Evolutionary conservation across 2,329 filamentous ascomycete species (phyloP), one percentile per base, ranked within the genome.

Genomic region (Phaeomoniella chlamydospora): DNA sequence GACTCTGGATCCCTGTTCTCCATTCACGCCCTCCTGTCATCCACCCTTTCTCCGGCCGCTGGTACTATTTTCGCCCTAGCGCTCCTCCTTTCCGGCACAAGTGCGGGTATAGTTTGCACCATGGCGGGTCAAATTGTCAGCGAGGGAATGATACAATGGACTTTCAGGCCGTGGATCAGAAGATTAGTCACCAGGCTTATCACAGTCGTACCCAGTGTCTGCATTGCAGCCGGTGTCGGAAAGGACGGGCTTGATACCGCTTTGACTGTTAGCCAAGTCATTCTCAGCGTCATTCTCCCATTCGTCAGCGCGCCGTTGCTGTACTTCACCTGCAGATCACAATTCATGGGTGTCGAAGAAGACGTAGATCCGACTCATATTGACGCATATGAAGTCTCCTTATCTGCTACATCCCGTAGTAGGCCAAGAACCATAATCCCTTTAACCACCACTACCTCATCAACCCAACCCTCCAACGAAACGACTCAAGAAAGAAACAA

Each of bases 121-220:
- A 90, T 93, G 45, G 73, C 85, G 0, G 85, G 85, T 0, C 85
- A 93, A 54, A 90, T 93, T 77, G 79, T 93, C 15, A 78, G 75
- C 42, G 85, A 92, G 54, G 85, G 85, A 4, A 82, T 85, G 41
- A 55, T 93, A 31, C 73, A 74, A 33, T 86, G 83, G 80, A 73
- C 60, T 4, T 57, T 87, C 18, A 67, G 67, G 41, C 85, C 85
- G 0, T 93, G 85, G 85, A 49, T 87, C 6, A 77, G 85, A 2
- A 70, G 85, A 9, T 67, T 92, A 3, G 57, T 88, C 34, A 92
- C 85, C 0, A 72, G 85, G 16, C 73, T 70, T 34, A 82, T 93
- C 52, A 84, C 79, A 49, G 86, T 93, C 53, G 77, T 77, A 1
- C 85, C 85, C 0, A 78, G 73, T 40, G 85, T 93, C 54, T 75